Percentiles rank a stretch among this genome's conserved stretches.
Conservation (phyloP, 139 green algal genomes). For the Picochlorum sp. region DNA sequence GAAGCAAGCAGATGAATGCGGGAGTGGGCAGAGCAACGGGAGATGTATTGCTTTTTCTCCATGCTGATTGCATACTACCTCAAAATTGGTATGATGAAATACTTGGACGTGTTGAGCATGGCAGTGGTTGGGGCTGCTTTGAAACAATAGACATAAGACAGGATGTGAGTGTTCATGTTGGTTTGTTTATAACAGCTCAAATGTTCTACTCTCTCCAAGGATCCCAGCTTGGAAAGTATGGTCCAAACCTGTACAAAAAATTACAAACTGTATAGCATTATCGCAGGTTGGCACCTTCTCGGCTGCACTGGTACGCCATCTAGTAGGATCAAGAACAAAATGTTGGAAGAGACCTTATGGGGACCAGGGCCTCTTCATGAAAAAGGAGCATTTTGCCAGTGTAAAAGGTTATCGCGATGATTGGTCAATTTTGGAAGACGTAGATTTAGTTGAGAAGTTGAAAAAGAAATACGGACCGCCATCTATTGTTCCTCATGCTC, state of each 20-base stretch:
- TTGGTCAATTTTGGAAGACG: constrained; percentile 54
- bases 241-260: no score
- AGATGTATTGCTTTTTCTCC: constrained; percentile 52
- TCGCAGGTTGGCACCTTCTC: constrained; percentile 2
- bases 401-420: constrained; percentile 29
- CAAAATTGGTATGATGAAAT: constrained; percentile 1
- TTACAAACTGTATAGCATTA: no score
- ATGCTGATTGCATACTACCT: constrained; percentile 49
- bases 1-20: constrained; percentile 42
- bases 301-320: constrained; percentile 1
- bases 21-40: constrained; percentile 24
- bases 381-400: constrained; percentile 6
- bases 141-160: constrained; percentile 34
- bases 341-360: constrained; percentile 40
- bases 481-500: constrained; percentile 17
- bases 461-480: constrained; percentile 9
- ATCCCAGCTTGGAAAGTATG: no score
- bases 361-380: constrained; percentile 56
- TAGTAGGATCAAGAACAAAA: constrained; percentile 32
- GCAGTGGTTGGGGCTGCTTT: constrained; percentile 42
- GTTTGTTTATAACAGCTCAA: background rate
- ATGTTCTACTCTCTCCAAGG: background rate
- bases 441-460: constrained; percentile 46
- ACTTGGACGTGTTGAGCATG: background rate
- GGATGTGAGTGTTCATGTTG: background rate